A percentile compares a stretch with the other conserved stretches of the same genome.
phyloP scores from a whole-genome alignment of 495 filamentous ascomycete genomes.

The Hypoxylon perforatum region DNA sequence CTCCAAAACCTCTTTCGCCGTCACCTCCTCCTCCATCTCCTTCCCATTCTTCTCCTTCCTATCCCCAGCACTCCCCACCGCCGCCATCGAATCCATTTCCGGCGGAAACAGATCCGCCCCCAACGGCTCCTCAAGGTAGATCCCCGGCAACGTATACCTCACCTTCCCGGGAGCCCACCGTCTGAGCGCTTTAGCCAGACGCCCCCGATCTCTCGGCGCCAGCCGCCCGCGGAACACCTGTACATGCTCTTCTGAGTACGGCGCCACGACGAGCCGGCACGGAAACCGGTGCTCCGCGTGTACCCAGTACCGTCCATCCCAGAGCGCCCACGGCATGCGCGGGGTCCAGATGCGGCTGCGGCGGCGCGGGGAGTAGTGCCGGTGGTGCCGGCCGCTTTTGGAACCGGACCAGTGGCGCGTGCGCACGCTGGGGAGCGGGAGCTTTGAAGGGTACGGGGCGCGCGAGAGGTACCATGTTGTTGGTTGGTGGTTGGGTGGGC shows the following conservation, averaged over 20 bases:
- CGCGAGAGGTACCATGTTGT: constrained; percentile 60
- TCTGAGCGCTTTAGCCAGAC: constrained; percentile 50
- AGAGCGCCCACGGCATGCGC: constrained; percentile 66
- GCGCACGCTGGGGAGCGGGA: constrained; percentile 25
- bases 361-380: background rate
- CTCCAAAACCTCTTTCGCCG: too few relatives aligned
- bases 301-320: constrained; percentile 89
- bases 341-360: background rate
- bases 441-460: constrained; percentile 49
- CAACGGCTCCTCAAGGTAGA: constrained; percentile 48
- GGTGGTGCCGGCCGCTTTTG: too few relatives aligned
- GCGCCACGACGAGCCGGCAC: constrained; percentile 57
- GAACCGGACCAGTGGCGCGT: constrained; percentile 13
- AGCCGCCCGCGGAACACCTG: constrained; percentile 55
- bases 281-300: constrained; percentile 59
- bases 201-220: constrained; percentile 30
- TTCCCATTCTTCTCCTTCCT: background rate
- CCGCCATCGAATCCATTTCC: background rate
- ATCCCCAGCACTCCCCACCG: background rate
- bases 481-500: too few relatives aligned
- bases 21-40: background rate
- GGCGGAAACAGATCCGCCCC: constrained; percentile 35
- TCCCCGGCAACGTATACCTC: constrained; percentile 64
- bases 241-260: constrained; percentile 62
- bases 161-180: constrained; percentile 61